Evolutionary conservation across 2,329 filamentous ascomycete species (phyloP), one percentile per base, ranked within the genome.

Genomic region (Colletotrichum orbiculare): DNA sequence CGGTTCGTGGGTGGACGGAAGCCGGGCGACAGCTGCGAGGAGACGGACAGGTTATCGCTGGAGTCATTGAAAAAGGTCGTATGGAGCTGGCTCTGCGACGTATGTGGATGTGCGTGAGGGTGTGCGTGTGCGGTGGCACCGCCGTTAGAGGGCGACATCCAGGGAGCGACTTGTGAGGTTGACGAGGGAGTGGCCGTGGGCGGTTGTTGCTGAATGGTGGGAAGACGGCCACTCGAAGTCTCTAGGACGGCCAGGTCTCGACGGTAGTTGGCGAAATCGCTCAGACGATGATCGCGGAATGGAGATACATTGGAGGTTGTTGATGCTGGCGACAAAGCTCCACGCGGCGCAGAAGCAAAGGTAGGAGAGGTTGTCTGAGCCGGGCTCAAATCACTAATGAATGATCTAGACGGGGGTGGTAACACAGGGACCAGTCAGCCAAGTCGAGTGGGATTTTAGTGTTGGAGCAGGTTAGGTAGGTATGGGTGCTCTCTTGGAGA

Each of bases 51-150:
- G 73, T 89, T 90, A 72, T 94, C 91, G 79, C 85, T 90, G 39
- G 90, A 92, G 73, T 94, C 89, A 76, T 93, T 88, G 78, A 88
- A 91, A 77, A 93, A 94, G 75, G 83, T 91, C 52, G 84, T 85
- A n/a, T 63, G 54, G 58, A 60, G 55, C 42, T 63, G 64, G 42
- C 53, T 63, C 54, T 67, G 64, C 25, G 25, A 25, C 25, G 25
- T 25, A 25, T 25, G 25, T 25, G 25, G 4, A 25, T 25, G 25
- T 25, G 25, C 25, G 25, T 25, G 50, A 64, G 50, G 8, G 43
- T 43, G 43, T 25, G 57, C 64, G 59, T 78, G 73, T 55, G 74
- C 73, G 61, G 75, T 71, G 54, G 58, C 54, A 54, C 63, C 73
- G 67, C 72, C 77, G 73, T 76, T 79, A 59, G 76, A 72, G 59